These are phyloP conservation scores for Venturia pyrina DNA, from an alignment of 2,329 filamentous ascomycete species.

Conservation along the genomic window DNA sequence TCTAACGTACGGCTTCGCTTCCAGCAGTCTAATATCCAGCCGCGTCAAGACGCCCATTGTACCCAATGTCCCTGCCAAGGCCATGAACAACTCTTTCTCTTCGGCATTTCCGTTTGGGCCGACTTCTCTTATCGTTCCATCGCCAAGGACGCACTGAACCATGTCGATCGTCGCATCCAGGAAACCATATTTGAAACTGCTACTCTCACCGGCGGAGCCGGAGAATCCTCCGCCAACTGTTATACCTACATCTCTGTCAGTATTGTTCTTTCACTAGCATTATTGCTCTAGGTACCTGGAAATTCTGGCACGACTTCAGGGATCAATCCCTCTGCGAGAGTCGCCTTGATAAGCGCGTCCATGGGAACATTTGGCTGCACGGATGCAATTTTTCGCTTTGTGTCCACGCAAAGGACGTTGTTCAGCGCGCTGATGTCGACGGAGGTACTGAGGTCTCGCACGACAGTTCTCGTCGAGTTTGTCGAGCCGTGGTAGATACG, in stretches of 20 bases:
- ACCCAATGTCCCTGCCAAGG: slow-evolving; percentile 57
- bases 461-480: slow-evolving; percentile 56
- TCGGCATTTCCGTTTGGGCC: slow-evolving; percentile 45
- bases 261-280: too few relatives aligned
- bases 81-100: slow-evolving; percentile 55
- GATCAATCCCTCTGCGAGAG: slow-evolving; percentile 46
- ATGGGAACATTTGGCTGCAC: slow-evolving; percentile 63
- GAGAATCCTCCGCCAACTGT: slow-evolving; percentile 60
- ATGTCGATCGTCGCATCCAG: slow-evolving; percentile 53
- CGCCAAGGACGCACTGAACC: slow-evolving; percentile 57
- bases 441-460: slow-evolving; percentile 38
- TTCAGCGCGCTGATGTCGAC: slow-evolving; percentile 57
- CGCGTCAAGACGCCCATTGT: slow-evolving; percentile 38
- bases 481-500: slow-evolving; percentile 70
- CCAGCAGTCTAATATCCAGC: background rate
- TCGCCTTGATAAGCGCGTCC: slow-evolving; percentile 52
- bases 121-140: slow-evolving; percentile 38
- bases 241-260: slow-evolving; percentile 37
- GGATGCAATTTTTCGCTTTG: slow-evolving; percentile 42
- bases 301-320: slow-evolving; percentile 63
- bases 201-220: slow-evolving; percentile 59
- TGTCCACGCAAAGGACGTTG: slow-evolving; percentile 53
- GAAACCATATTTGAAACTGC: slow-evolving; percentile 56
- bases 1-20: slow-evolving; percentile 24
- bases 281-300: slow-evolving; percentile 24